A percentile compares a stretch with the other conserved stretches of the same genome.
Conservation (phyloP, 305 asterid species). For the Ajuga reptans region DNA sequence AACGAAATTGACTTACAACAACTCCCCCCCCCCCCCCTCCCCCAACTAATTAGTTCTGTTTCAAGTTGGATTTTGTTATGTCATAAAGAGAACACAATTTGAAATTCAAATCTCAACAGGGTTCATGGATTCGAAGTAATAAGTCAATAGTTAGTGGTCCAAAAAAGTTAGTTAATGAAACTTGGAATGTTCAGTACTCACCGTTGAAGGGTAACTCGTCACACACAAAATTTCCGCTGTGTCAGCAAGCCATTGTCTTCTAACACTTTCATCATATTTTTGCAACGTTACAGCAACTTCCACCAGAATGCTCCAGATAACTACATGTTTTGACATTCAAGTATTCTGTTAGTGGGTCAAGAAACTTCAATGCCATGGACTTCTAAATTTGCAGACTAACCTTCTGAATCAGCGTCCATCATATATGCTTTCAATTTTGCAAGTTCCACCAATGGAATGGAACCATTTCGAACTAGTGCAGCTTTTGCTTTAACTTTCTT, state of each 20-base stretch:
- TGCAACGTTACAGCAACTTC: slow-evolving; percentile 63
- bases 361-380: background rate
- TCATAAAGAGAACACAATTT: too few species aligned
- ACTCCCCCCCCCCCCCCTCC: too few species aligned
- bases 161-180: background rate
- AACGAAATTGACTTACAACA: too few species aligned
- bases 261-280: slow-evolving; percentile 45
- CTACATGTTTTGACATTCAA: slow-evolving; percentile 33
- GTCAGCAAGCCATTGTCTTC: slow-evolving; percentile 82
- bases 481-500: slow-evolving; percentile 63
- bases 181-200: slow-evolving; percentile 26
- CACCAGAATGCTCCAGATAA: slow-evolving; percentile 70
- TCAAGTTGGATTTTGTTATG: too few species aligned
- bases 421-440: slow-evolving; percentile 31
- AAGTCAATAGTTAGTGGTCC: too few species aligned
- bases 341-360: slow-evolving; percentile 6
- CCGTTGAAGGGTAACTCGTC: slow-evolving; percentile 83
- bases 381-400: slow-evolving; percentile 34
- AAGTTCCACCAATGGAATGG: slow-evolving; percentile 60
- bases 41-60: too few species aligned
- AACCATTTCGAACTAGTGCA: slow-evolving; percentile 64
- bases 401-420: slow-evolving; percentile 36
- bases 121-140: too few species aligned
- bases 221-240: slow-evolving; percentile 74
- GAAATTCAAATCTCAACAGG: too few species aligned